phyloP scores from a whole-genome alignment of 2,329 filamentous ascomycete genomes.

The Calonectria hongkongensis region DNA sequence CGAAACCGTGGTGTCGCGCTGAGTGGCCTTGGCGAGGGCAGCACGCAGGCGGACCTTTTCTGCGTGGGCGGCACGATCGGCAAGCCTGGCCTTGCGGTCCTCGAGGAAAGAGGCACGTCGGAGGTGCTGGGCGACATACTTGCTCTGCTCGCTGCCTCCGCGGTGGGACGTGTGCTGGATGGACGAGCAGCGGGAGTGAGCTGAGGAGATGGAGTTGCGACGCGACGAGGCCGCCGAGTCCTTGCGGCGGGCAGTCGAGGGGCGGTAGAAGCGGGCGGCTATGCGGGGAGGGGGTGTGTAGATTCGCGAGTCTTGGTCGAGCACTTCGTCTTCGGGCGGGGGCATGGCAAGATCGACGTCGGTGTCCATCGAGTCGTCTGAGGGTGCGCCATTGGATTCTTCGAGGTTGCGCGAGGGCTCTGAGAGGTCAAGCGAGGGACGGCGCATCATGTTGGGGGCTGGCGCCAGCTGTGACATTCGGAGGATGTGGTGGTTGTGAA shows the following conservation, averaged over 20 bases:
- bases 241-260: conserved; percentile 79
- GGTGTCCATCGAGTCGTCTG: conserved; percentile 56
- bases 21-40: conserved; percentile 82
- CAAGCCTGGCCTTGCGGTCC: conserved; percentile 85
- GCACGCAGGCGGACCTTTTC: conserved; percentile 88
- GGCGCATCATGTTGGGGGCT: conserved; percentile 63
- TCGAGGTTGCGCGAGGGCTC: conserved; percentile 65
- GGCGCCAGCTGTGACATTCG: conserved; percentile 47
- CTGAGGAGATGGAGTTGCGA: conserved; percentile 86
- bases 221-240: conserved; percentile 86
- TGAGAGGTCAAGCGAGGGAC: conserved; percentile 63
- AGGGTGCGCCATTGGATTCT: conserved; percentile 57
- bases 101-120: conserved; percentile 88
- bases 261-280: conserved; percentile 85
- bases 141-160: conserved; percentile 79
- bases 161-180: conserved; percentile 70
- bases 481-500: not conserved
- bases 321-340: conserved; percentile 59
- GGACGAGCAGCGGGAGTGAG: conserved; percentile 81
- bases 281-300: conserved; percentile 84
- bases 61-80: conserved; percentile 86
- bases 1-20: conserved; percentile 78
- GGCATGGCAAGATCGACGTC: conserved; percentile 63
- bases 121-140: conserved; percentile 85
- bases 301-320: conserved; percentile 60